Percentiles rank a stretch among this genome's conserved stretches.
Evolutionary conservation across 2,329 filamentous ascomycete species (phyloP).

Genomic region (Monilinia aucupariae): DNA sequence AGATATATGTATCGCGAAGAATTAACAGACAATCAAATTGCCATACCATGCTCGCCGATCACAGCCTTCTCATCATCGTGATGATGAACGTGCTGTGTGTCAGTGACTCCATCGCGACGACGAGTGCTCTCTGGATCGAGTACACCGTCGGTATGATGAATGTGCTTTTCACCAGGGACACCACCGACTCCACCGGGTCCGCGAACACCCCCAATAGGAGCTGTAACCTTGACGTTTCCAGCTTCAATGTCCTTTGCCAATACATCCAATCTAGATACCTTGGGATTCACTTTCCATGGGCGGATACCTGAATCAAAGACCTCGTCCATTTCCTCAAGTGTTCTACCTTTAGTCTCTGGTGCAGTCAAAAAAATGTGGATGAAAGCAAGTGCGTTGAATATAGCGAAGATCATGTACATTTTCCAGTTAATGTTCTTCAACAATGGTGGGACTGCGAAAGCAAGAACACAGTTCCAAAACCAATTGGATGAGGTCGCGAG

Average conservation of each 20-base stretch:
- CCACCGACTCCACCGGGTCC: not conserved
- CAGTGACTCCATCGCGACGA: not conserved
- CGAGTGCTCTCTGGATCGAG: not conserved
- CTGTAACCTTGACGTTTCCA: conserved; percentile 29
- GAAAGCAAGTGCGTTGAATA: conserved; percentile 63
- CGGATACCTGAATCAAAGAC: conserved; percentile 58
- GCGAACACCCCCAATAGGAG: conserved; percentile 16
- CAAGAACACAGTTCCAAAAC: conserved; percentile 64
- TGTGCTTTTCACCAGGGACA: not conserved
- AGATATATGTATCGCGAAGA: not conserved
- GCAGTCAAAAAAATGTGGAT: conserved; percentile 52
- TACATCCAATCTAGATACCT: conserved; percentile 43
- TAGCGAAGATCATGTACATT: conserved; percentile 70
- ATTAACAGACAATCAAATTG: not conserved
- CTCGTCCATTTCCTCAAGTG: conserved; percentile 70
- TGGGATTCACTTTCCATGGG: conserved; percentile 49
- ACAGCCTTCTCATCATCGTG: conserved; percentile 5
- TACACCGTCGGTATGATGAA: not conserved
- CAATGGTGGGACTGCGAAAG: conserved; percentile 47
- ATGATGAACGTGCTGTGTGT: not conserved
- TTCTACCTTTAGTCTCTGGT: conserved; percentile 66
- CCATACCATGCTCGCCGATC: not conserved
- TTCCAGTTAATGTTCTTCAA: conserved; percentile 40
- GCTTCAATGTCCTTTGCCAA: conserved; percentile 45
- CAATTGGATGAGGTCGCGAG: conserved; percentile 72